Conservation (phyloP, 1,284 basidiomycete genomes). For the Rhizoctonia solani region DNA sequence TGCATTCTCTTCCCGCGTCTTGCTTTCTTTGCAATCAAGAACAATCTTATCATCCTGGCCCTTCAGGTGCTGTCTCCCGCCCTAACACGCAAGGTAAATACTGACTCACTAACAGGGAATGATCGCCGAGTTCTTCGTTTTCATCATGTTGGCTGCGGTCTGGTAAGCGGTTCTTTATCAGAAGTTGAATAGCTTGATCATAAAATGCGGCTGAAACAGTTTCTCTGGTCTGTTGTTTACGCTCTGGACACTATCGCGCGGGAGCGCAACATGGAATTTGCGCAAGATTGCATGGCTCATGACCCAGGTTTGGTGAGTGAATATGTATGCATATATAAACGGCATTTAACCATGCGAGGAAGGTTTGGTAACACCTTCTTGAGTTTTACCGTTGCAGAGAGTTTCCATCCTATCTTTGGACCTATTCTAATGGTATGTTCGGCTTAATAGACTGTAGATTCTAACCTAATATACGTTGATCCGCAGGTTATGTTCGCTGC, state of each 20-base stretch:
- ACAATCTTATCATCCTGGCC: conserved; percentile 78
- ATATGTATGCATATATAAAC: conserved; percentile 1
- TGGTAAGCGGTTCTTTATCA: conserved; percentile 50
- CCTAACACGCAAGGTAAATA: too few species aligned
- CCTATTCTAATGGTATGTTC: conserved; percentile 75
- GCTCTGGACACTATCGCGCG: conserved; percentile 63
- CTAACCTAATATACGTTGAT: background rate
- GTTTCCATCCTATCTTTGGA: conserved; percentile 83
- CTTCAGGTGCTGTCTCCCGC: too few species aligned
- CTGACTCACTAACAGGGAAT: conserved; percentile 46
- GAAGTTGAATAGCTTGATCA: background rate
- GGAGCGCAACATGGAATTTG: conserved; percentile 62
- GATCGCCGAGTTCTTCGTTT: conserved; percentile 75
- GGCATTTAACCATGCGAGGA: background rate
- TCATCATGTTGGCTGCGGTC: conserved; percentile 79
- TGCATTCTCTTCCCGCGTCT: conserved; percentile 86
- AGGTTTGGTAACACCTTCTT: conserved; percentile 63
- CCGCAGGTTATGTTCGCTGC: conserved; percentile 67
- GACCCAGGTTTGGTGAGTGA: conserved; percentile 71
- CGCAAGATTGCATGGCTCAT: conserved; percentile 66
- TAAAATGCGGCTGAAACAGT: conserved; percentile 39
- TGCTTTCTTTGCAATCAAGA: conserved; percentile 83
- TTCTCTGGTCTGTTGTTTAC: conserved; percentile 88
- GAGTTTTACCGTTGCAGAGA: conserved; percentile 67
- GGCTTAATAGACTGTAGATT: background rate